These are phyloP conservation scores for Astraeus odoratus DNA, from an alignment of 768 basidiomycete species.

Conservation along the genomic window DNA sequence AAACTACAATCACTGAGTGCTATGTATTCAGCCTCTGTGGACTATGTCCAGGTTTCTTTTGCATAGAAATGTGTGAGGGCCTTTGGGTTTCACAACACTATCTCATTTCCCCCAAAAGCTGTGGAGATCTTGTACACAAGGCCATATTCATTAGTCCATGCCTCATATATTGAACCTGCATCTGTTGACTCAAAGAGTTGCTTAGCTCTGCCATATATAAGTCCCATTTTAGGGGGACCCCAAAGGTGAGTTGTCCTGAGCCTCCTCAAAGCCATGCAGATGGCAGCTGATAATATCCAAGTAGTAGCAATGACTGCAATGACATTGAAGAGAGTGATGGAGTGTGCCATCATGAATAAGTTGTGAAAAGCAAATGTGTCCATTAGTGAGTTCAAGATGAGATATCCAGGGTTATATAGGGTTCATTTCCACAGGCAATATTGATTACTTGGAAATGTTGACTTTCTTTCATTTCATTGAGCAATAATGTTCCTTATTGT, in stretches of 20 bases:
- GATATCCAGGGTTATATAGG: no score
- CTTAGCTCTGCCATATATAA: conserved; percentile 35
- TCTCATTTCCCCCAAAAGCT: conserved; percentile 26
- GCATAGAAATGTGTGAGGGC: conserved; percentile 45
- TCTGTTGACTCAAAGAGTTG: conserved; percentile 22
- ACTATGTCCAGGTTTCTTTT: conserved; percentile 43
- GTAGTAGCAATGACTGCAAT: conserved; percentile 13
- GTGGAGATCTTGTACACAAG: conserved; percentile 34
- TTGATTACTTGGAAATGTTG: no score
- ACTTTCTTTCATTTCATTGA: no score
- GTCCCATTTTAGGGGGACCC: conserved; percentile 37
- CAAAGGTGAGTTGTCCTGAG: conserved; percentile 28
- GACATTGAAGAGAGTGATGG: conserved; percentile 4
- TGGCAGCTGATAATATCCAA: conserved; percentile 11
- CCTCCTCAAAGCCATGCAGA: conserved; percentile 5
- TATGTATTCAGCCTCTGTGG: no score
- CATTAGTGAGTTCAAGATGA: no score
- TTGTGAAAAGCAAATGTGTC: neutral
- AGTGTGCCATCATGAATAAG: neutral
- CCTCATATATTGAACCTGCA: conserved; percentile 31
- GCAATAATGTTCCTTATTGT: no score
- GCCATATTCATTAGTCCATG: conserved; percentile 42
- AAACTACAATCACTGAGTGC: no score
- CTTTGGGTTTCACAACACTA: conserved; percentile 39
- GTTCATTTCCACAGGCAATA: no score